Conservation (phyloP, 495 filamentous ascomycete genomes). For the Letharia columbiana region DNA sequence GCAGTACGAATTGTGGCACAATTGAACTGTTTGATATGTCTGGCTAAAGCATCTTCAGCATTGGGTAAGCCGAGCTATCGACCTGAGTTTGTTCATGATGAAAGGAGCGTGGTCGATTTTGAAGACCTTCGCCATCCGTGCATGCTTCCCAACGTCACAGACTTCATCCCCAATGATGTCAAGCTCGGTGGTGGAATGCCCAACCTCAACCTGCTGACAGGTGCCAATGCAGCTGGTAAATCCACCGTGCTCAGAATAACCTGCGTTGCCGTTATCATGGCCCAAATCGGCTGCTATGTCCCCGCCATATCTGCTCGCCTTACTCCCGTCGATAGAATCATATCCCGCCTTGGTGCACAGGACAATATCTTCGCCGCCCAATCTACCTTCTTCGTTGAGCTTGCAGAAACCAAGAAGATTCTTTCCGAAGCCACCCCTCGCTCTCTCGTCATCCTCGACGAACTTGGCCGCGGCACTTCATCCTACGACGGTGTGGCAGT, state of each 20-base stretch:
- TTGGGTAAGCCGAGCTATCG: slow-evolving; percentile 84
- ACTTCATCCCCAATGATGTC: slow-evolving; percentile 97
- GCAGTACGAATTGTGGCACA: slow-evolving; percentile 82
- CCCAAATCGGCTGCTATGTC: slow-evolving; percentile 94
- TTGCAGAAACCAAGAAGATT: slow-evolving; percentile 98
- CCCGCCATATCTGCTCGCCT: slow-evolving; percentile 75
- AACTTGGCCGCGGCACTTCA: slow-evolving; percentile 88
- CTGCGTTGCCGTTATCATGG: slow-evolving; percentile 94
- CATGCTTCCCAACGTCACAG: slow-evolving; percentile 75
- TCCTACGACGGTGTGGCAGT: slow-evolving; percentile 95
- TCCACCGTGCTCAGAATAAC: slow-evolving; percentile 98
- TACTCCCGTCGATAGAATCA: slow-evolving; percentile 92
- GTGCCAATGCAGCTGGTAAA: slow-evolving; percentile 96
- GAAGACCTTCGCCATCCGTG: slow-evolving; percentile 90
- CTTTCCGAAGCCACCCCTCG: slow-evolving; percentile 89
- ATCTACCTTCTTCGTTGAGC: slow-evolving; percentile 96
- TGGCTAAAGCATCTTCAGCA: slow-evolving; percentile 76
- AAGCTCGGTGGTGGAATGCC: slow-evolving; percentile 67
- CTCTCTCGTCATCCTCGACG: slow-evolving; percentile 94
- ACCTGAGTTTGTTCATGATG: slow-evolving; percentile 73
- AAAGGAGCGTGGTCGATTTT: slow-evolving; percentile 81
- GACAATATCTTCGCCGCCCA: slow-evolving; percentile 99
- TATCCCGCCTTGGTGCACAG: slow-evolving; percentile 96
- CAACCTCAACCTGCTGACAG: slow-evolving; percentile 88
- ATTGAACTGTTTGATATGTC: slow-evolving; percentile 87